phyloP scores from a whole-genome alignment of 179 eudicot species.

The Beta corolliflora region DNA sequence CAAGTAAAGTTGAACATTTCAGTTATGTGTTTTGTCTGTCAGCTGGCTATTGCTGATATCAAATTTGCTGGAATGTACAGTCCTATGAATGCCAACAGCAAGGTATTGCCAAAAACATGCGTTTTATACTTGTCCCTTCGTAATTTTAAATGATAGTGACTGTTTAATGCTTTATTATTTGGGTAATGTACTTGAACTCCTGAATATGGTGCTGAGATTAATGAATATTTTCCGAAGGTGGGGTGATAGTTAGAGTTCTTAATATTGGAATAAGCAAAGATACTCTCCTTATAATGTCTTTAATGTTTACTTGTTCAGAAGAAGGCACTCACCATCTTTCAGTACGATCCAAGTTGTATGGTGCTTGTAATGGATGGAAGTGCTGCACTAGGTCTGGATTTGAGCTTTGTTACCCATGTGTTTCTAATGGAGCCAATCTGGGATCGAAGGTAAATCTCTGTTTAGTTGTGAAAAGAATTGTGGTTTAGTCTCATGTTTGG shows the following conservation, averaged over 20 bases:
- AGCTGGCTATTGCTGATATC: slow-evolving; percentile 78
- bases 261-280: background rate
- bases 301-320: slow-evolving; percentile 49
- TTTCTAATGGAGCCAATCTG: slow-evolving; percentile 98
- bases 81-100: slow-evolving; percentile 66
- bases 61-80: slow-evolving; percentile 77
- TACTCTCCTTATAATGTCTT: slow-evolving; percentile 3
- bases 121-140: background rate
- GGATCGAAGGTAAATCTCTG: slow-evolving; percentile 79
- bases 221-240: too few relatives aligned
- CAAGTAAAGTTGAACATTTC: background rate
- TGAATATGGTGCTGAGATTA: too few relatives aligned
- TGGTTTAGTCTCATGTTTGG: background rate
- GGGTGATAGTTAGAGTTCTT: background rate
- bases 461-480: background rate
- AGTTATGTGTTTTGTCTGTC: slow-evolving; percentile 34
- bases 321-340: slow-evolving; percentile 75
- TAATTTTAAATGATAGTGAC: background rate
- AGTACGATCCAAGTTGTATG: slow-evolving; percentile 75
- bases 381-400: slow-evolving; percentile 97
- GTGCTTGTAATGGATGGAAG: slow-evolving; percentile 98
- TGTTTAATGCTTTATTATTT: background rate
- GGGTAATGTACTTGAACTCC: background rate
- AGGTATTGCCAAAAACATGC: slow-evolving; percentile 45
- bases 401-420: slow-evolving; percentile 91